Percentiles rank a stretch among this genome's conserved stretches.
These are phyloP conservation scores for Alternaria sp. DNA, from an alignment of 2,329 filamentous ascomycete genomes.

Conservation along the genomic window DNA sequence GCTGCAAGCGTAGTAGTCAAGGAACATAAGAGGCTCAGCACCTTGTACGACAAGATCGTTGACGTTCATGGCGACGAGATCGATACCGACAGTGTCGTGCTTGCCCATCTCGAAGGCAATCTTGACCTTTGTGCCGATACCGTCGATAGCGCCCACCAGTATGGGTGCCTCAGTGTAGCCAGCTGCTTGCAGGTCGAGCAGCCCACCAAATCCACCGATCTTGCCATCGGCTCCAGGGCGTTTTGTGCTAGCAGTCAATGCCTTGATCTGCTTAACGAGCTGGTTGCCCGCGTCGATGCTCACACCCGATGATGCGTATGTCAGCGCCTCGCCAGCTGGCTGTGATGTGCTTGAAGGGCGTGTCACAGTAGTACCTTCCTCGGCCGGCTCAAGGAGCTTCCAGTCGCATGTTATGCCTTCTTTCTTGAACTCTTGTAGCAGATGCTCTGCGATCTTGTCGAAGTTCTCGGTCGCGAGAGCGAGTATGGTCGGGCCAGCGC, in stretches of 20 bases:
- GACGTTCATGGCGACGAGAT: slow-evolving; percentile 98
- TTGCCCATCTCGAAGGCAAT: slow-evolving; percentile 89
- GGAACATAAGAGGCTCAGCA: slow-evolving; percentile 92
- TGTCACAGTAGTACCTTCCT: slow-evolving; percentile 64
- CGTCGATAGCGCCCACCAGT: slow-evolving; percentile 93
- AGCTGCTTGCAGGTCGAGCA: slow-evolving; percentile 77
- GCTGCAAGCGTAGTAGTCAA: slow-evolving; percentile 97
- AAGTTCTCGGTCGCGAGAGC: slow-evolving; percentile 92
- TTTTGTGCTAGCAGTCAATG: slow-evolving; percentile 82
- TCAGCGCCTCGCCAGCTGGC: slow-evolving; percentile 59
- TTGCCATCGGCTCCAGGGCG: slow-evolving; percentile 88
- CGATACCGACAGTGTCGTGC: slow-evolving; percentile 94
- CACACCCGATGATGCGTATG: slow-evolving; percentile 91
- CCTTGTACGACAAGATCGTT: slow-evolving; percentile 97
- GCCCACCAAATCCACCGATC: slow-evolving; percentile 94
- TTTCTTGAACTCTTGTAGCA: slow-evolving; percentile 74
- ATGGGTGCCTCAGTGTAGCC: slow-evolving; percentile 78
- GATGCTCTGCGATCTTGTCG: slow-evolving; percentile 79
- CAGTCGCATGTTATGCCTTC: slow-evolving; percentile 81
- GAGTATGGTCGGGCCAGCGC: slow-evolving; percentile 92
- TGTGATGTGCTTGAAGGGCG: slow-evolving; percentile 24
- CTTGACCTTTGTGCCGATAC: slow-evolving; percentile 95
- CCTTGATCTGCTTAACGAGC: slow-evolving; percentile 90
- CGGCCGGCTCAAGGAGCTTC: slow-evolving; percentile 86
- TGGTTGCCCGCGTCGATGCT: slow-evolving; percentile 94